Base-by-base conservation (phyloP, 306 rosid genomes). In the Vigna radiata region DNA sequence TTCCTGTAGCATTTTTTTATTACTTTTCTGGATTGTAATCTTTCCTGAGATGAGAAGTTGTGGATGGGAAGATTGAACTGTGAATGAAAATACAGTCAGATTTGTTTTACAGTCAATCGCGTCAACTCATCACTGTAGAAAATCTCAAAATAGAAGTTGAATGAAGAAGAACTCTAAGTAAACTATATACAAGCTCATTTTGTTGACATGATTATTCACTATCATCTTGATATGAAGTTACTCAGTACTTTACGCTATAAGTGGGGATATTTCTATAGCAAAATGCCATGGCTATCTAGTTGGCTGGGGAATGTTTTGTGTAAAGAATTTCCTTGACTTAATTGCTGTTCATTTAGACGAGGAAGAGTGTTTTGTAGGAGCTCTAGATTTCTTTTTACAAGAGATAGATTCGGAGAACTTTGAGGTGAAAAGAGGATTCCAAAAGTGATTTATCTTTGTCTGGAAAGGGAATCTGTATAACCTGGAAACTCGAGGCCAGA, bases 401-500 rank as follows among this genome's bases (percentile, higher is more conserved):
- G 15, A 73, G 47, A 2, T 39, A 52, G 54, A 37, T 73, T 73
- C 52, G 4, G 76, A 67, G 52, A 65, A 72, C 16, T 44, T 29
- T 25, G 46, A 41, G 50, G 21, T 55, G 25, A 68, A 56, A 19
- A 46, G 63, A 18, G 21, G 15, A 37, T 68, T 75, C 39, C 58
- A 49, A 37, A 10, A n/a, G 36, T 49, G 72, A 1, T n/a, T 68
- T 4, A 61, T 61, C 39, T 77, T 68, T 9, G 4, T 55, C 47
- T 43, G 68, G 65, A 56, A 76, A 53, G 70, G 39, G 50, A 81
- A 43, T 61, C 9, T 36, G 18, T 50, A 60, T 48, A 56, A 17
- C n/a, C 12, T 5, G 43, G 43, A 6, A 50, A 49, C 25, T 8
- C 0, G n/a, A 63, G 27, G 33, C 25, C 17, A 7, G 70, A 66